Base-by-base conservation (phyloP, 257 asterid species). In the Solanum stenotomum region DNA sequence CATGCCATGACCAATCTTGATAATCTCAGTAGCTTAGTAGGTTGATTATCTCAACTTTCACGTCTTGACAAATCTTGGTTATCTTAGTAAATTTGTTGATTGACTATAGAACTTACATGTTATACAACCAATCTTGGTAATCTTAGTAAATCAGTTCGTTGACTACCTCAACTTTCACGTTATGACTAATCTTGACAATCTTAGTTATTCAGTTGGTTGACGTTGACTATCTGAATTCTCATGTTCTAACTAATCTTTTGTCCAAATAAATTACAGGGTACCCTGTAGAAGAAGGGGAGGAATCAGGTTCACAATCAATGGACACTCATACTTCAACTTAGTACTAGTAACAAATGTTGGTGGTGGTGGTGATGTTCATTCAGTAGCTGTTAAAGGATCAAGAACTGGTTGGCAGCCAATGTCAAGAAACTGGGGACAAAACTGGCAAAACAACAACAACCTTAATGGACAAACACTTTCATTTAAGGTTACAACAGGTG, bases 401-500 rank as follows among this genome's bases (percentile, higher is more conserved):
- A 91, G 96, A 77, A 93, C 95, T 8, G 91, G 91, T 14, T 96
- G 99, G 99, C 98, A 94, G 77, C 88, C 94, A 7, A 93, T 96
- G 99, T 94, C 98, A 9, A 93, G 99, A 87, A 96, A 96, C 89
- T 96, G 98, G 99, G 99, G 99, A 1, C 98, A 95, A 27, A 96
- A 96, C 65, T 96, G 99, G 99, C 98, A 96, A 56, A 96, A 94
- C 95, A 96, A 95, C 87, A 46, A 85, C 1, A 46, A 94, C 38
- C 97, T 96, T 86, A 92, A 96, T 86, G 98, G 99, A 10, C 99
- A 96, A 49, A 90, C 94, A 86, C 95, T 96, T 87, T 94, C 99
- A 12, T 96, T 96, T 65, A 96, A 95, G 93, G 95, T 96, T 83
- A 94, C 96, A 4, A 92, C 98, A 0, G 92, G 99, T 87, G 97